These are phyloP conservation scores for Diaporthe ilicicola DNA, from an alignment of 2,329 filamentous ascomycete species.

Conservation along the genomic window DNA sequence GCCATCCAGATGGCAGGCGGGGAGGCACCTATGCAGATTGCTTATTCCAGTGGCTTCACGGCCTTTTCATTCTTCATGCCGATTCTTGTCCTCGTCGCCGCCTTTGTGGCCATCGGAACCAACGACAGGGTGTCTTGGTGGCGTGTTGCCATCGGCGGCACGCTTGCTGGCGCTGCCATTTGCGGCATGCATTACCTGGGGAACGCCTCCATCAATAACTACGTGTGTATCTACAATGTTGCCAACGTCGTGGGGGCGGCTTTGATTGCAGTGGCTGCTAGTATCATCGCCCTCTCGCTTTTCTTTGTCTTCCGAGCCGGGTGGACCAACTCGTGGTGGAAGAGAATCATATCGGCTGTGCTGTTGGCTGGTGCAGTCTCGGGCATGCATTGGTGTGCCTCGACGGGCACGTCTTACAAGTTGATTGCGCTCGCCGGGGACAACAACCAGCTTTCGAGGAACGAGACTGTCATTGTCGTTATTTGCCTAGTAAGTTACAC, in stretches of 20 bases:
- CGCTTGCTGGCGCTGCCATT: slow-evolving; percentile 77
- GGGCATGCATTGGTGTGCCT: slow-evolving; percentile 88
- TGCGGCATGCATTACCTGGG: slow-evolving; percentile 90
- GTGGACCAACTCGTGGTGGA: slow-evolving; percentile 85
- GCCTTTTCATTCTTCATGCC: slow-evolving; percentile 83
- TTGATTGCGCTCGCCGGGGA: slow-evolving; percentile 56
- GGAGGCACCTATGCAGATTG: slow-evolving; percentile 70
- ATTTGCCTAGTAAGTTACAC: slow-evolving; percentile 67
- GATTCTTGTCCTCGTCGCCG: slow-evolving; percentile 75
- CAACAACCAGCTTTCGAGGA: slow-evolving; percentile 59
- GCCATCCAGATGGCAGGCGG: slow-evolving; percentile 77
- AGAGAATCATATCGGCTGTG: slow-evolving; percentile 71
- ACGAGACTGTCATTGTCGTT: slow-evolving; percentile 77
- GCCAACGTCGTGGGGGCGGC: slow-evolving; percentile 73
- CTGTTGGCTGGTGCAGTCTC: slow-evolving; percentile 79
- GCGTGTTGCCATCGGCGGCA: slow-evolving; percentile 69
- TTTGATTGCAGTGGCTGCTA: slow-evolving; percentile 77
- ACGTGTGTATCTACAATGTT: slow-evolving; percentile 68
- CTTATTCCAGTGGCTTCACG: slow-evolving; percentile 77
- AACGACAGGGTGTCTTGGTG: slow-evolving; percentile 65
- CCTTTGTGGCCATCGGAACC: slow-evolving; percentile 73
- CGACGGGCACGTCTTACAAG: slow-evolving; percentile 74
- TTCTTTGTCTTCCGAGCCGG: slow-evolving; percentile 81
- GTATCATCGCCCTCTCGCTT: slow-evolving; percentile 72
- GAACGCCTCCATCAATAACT: slow-evolving; percentile 85